Evolutionary conservation across 139 green algal genomes (phyloP).

Genomic region (Chlorella sp.): DNA sequence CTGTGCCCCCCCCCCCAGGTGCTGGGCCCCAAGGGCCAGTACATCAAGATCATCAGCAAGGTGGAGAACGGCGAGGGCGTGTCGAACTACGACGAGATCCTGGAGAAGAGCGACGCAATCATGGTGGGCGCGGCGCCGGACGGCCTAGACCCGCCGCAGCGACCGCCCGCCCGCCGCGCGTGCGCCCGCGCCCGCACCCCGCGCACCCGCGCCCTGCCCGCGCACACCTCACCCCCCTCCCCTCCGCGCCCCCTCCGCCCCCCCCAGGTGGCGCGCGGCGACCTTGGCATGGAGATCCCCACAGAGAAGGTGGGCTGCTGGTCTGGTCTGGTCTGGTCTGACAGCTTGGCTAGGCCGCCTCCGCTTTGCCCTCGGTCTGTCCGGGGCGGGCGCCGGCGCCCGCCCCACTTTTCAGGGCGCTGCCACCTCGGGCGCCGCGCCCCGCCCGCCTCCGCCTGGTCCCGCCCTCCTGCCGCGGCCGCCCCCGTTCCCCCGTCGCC

Average conservation of each 20-base stretch:
- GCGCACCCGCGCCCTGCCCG: background rate
- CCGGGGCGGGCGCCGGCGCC: too few species aligned
- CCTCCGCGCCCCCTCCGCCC: background rate
- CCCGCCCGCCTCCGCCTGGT: too few species aligned
- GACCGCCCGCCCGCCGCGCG: too few species aligned
- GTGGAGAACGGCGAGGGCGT: conserved; percentile 98
- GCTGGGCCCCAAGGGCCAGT: conserved; percentile 75
- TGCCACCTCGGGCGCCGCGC: too few species aligned
- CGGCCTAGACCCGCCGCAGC: too few species aligned
- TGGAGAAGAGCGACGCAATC: conserved; percentile 84
- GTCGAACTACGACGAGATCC: conserved; percentile 95
- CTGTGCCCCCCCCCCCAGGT: conserved; percentile 44
- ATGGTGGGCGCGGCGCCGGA: conserved; percentile 79
- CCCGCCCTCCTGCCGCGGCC: too few species aligned
- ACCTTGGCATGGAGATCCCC: conserved; percentile 99
- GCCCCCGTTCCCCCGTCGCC: too few species aligned
- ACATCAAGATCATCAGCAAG: conserved; percentile 97
- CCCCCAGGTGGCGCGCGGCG: conserved; percentile 82
- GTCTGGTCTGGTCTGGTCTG: too few species aligned
- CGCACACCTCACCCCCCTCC: background rate
- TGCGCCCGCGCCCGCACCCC: too few species aligned
- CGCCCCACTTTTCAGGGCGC: too few species aligned
- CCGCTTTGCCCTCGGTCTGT: too few species aligned
- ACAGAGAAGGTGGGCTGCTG: conserved; percentile 99
- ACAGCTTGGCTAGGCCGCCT: too few species aligned